These are phyloP conservation scores for Chytridium lagenaria DNA, from an alignment of 371 early-diverging fungal species.

Conservation along the genomic window DNA sequence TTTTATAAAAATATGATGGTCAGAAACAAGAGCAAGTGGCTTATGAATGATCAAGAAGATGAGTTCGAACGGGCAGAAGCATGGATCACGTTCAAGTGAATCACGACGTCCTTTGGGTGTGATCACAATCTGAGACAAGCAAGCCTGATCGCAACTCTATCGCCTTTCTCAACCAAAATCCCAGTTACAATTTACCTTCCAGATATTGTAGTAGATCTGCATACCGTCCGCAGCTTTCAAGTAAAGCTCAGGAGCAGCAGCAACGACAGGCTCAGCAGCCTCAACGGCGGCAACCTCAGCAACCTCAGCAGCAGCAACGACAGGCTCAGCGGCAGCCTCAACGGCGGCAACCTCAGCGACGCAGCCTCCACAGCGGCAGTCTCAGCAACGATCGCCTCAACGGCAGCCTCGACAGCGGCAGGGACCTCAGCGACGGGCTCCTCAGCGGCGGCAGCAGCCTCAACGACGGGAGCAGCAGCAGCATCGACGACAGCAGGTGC, in stretches of 20 bases:
- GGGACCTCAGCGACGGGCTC: neutral
- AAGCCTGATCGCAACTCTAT: no score
- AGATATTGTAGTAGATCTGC: slow-evolving; percentile 37
- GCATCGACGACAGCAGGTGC: neutral
- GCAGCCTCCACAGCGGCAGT: no score
- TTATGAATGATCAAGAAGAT: no score
- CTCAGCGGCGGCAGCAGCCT: neutral
- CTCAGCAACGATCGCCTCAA: neutral
- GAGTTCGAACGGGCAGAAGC: no score
- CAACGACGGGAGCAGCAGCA: neutral
- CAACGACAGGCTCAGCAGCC: neutral
- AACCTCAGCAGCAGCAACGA: neutral
- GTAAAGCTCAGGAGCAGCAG: neutral
- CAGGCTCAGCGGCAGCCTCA: neutral
- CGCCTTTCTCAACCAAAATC: no score
- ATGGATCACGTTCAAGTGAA: no score
- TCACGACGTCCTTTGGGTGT: no score
- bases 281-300: neutral
- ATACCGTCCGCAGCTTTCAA: slow-evolving; percentile 32
- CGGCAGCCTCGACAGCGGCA: neutral
- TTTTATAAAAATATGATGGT: no score
- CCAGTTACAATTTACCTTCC: slow-evolving; percentile 40
- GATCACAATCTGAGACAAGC: no score
- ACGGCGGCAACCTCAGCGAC: neutral
- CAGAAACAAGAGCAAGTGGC: no score